Evolutionary conservation across 306 rosid genomes (phyloP).

Genomic region (Abrus pulchellus): DNA sequence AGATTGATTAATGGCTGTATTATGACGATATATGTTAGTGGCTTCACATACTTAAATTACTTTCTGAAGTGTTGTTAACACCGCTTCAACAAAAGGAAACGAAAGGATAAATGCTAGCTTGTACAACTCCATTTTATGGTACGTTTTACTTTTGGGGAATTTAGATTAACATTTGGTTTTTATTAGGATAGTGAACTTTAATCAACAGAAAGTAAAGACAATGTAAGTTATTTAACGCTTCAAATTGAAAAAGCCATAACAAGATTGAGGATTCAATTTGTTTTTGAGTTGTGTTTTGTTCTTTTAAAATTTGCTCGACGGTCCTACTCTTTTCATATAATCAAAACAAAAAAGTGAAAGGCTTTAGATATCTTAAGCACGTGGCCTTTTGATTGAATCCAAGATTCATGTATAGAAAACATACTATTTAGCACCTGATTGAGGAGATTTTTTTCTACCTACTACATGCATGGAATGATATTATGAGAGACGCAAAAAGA

Average conservation of each 20-base stretch:
- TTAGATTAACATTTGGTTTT: not conserved
- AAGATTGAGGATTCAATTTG: not conserved
- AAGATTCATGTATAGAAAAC: not conserved
- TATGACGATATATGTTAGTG: conserved; percentile 23
- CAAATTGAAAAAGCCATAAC: not conserved
- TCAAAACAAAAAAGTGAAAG: too few relatives aligned
- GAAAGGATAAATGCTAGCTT: conserved; percentile 10
- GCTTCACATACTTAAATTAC: conserved; percentile 23
- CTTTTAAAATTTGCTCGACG: not conserved
- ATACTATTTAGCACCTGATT: too few relatives aligned
- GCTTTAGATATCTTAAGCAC: too few relatives aligned
- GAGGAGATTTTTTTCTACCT: not conserved
- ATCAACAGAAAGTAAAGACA: not conserved
- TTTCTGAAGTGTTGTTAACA: conserved; percentile 25
- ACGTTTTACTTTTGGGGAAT: not conserved
- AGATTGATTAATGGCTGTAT: conserved; percentile 14
- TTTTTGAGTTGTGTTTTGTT: not conserved
- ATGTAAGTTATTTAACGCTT: not conserved
- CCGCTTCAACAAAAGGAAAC: conserved; percentile 2
- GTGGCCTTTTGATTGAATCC: too few relatives aligned
- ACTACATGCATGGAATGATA: too few relatives aligned
- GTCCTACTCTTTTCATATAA: too few relatives aligned
- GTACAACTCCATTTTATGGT: not conserved
- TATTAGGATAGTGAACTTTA: not conserved
- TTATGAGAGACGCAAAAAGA: too few relatives aligned